Conservation (phyloP, 2,329 filamentous ascomycete genomes). For the Lecanicillium sp. region DNA sequence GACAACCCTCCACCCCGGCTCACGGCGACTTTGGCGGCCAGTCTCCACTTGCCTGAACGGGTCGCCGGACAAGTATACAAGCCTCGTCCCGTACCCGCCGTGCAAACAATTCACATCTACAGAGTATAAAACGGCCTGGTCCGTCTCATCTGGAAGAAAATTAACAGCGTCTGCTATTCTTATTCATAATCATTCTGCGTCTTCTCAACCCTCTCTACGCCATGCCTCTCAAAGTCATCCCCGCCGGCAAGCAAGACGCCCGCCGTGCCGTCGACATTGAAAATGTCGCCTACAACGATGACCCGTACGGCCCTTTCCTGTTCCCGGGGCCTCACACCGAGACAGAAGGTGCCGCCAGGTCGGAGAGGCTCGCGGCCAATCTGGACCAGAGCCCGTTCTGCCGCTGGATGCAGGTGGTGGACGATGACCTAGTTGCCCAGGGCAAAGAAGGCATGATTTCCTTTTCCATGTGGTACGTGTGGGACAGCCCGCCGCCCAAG, state of each 20-base stretch:
- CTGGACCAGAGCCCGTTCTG: conserved; percentile 18
- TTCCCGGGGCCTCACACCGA: conserved; percentile 19
- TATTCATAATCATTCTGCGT: background rate
- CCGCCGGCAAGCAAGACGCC: conserved; percentile 5
- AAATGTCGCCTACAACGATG: conserved; percentile 3
- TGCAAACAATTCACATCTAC: no score
- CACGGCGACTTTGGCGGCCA: no score
- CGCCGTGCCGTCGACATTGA: conserved; percentile 8
- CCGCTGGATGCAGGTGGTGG: conserved; percentile 28
- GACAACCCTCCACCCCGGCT: no score
- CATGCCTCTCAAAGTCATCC: conserved; percentile 7
- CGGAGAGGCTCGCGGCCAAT: conserved; percentile 13
- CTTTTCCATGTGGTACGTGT: conserved; percentile 29
- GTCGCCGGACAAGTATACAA: no score
- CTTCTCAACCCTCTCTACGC: no score
- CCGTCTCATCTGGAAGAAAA: no score
- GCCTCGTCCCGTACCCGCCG: no score
- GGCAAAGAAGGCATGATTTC: conserved; percentile 21
- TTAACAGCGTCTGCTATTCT: background rate
- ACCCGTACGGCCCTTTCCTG: conserved; percentile 22
- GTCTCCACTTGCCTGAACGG: no score
- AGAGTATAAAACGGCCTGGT: no score
- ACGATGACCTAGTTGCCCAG: conserved; percentile 20
- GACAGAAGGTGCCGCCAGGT: conserved; percentile 14
- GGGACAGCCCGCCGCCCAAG: conserved; percentile 17